These are phyloP conservation scores for Camelina laxa DNA, from an alignment of 345 rosid genomes.

Conservation along the genomic window DNA sequence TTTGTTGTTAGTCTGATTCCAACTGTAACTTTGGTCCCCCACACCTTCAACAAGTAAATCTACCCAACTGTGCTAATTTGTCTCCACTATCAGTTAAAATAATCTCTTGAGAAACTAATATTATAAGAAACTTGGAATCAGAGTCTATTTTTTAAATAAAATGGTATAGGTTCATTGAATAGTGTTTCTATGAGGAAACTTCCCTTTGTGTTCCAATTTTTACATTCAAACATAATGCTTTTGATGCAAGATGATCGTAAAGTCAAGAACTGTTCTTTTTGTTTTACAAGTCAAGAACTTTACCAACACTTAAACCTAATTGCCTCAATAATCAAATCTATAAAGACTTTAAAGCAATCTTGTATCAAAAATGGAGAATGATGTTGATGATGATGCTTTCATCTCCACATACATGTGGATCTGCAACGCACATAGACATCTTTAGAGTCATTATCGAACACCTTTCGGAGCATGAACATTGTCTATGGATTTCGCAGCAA, in stretches of 20 bases:
- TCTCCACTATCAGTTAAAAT: conserved; percentile 39
- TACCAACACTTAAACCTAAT: not conserved
- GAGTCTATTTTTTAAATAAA: not conserved
- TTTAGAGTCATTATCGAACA: not conserved
- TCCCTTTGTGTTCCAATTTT: not conserved
- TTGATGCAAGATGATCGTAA: not conserved
- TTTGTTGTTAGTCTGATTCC: conserved; percentile 33
- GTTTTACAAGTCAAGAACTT: not conserved
- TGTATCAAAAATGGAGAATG: not conserved
- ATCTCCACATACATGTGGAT: not conserved
- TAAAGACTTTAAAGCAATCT: too few species aligned
- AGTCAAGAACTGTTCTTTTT: not conserved
- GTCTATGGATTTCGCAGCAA: not conserved
- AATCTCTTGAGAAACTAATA: not conserved
- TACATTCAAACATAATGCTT: conserved; percentile 2
- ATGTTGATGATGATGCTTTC: not conserved
- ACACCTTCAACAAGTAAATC: conserved; percentile 44
- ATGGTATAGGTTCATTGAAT: conserved; percentile 21
- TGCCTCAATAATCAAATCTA: not conserved
- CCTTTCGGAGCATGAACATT: not conserved
- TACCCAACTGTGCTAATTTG: conserved; percentile 42
- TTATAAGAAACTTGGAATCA: not conserved
- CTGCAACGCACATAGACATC: not conserved
- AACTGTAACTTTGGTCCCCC: conserved; percentile 44
- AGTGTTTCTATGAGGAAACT: not conserved